Evolutionary conservation across 345 rosid genomes (phyloP), one percentile per base, ranked within the genome.

Genomic region (Populus davidiana): DNA sequence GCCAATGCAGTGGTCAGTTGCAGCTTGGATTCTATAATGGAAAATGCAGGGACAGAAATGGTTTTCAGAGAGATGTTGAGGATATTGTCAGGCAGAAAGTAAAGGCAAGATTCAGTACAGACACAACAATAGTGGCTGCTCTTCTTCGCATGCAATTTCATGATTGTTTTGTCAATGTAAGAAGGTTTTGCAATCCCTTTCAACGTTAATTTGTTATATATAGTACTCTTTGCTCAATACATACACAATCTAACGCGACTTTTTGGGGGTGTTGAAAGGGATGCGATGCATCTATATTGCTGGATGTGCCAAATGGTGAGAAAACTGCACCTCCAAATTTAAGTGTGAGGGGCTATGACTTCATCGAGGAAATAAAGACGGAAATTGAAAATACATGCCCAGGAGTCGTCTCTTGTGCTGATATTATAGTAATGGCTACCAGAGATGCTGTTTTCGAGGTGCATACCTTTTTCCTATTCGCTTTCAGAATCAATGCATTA

Each of bases 391-490:
- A 54, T 52, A 44, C 81, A 47, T 89, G 94, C 66, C 83, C 81
- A 1, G 79, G 87, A 20, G 74, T 87, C 6, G 90, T 90, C 76
- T 89, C 97, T 69, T 90, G 97, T 52, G 91, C 91, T 27, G 94
- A 89, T 82, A 84, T 88, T 67, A 83, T 89, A 6, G 75, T 80
- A 39, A 79, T 90, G 78, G 93, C 90, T 33, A 81, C 97, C n/a
- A 84, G 93, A 80, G 92, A 89, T 29, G 87, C 90, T 13, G 91
- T 90, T 64, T 11, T 7, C 7, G 70, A 84, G 85, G 93, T 88
- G 86, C 74, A 5, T 17, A 5, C 29, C 12, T 63, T 27, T 29
- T 35, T 16, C 17, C 43, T 20, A 29, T 54, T 71, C 21, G 5
- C 14, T 14, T 47, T 47, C 16, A 47, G 18, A 14, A 41, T 41